Percentiles rank a stretch among this genome's conserved stretches.
These are phyloP conservation scores for Linum tenue DNA, from an alignment of 345 rosid genomes.

Conservation along the genomic window DNA sequence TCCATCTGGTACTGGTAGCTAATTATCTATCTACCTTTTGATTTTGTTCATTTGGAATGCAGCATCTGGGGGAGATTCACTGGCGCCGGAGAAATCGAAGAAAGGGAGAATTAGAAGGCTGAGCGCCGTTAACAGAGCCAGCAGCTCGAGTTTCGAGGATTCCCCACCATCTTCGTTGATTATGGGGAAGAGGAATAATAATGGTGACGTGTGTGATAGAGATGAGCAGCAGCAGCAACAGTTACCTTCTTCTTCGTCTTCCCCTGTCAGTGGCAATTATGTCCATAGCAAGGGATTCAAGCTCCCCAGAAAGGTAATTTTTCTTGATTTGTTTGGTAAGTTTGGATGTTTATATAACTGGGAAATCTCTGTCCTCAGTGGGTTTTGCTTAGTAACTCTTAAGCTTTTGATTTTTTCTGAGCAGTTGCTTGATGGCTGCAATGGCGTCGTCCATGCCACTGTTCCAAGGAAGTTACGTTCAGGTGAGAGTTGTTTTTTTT, in stretches of 20 bases:
- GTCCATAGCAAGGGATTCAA: constrained; percentile 34
- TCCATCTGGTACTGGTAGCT: too few relatives aligned
- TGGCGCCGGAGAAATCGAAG: constrained; percentile 43
- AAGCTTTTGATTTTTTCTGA: background rate
- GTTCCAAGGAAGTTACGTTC: constrained; percentile 95
- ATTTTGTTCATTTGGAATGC: constrained; percentile 12
- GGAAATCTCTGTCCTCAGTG: background rate
- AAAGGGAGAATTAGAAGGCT: constrained; percentile 45
- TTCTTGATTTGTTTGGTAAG: background rate
- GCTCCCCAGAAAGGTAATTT: constrained; percentile 16
- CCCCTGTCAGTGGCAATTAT: constrained; percentile 14
- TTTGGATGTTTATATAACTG: background rate
- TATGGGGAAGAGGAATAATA: constrained; percentile 27
- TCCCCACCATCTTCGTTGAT: background rate
- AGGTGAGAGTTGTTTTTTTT: constrained; percentile 43
- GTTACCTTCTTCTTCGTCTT: constrained; percentile 15
- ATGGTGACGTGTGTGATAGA: constrained; percentile 21
- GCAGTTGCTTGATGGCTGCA: constrained; percentile 41
- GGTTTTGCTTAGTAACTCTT: background rate
- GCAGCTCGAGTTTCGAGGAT: constrained; percentile 22
- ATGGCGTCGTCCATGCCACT: constrained; percentile 61
- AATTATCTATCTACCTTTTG: background rate
- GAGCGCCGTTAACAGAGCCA: constrained; percentile 33
- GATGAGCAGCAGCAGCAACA: constrained; percentile 16
- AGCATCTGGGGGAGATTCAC: constrained; percentile 20